Conservation (phyloP, 164 flowering plant genomes). For the Sextonia rubra region DNA sequence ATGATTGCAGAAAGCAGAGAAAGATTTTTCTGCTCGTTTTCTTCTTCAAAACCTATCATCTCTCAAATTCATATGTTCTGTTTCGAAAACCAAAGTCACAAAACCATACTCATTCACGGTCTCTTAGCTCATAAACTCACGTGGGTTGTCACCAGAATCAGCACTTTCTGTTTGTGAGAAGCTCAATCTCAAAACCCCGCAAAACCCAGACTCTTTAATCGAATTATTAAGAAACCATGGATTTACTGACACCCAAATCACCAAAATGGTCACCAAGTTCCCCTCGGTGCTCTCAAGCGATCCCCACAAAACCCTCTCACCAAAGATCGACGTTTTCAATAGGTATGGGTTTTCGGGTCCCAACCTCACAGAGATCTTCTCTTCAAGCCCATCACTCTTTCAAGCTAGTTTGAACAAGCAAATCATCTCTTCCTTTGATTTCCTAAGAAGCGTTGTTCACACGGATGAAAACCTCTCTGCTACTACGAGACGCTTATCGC, state of each 20-base stretch:
- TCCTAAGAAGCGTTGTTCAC: neutral
- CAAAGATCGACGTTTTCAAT: neutral
- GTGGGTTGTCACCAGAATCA: conserved; percentile 2
- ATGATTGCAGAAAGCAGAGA: neutral
- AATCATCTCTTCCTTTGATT: neutral
- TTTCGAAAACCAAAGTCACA: neutral
- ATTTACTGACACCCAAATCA: neutral
- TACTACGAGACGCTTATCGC: neutral
- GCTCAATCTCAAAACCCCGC: neutral
- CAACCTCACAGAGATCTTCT: neutral
- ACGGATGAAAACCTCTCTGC: neutral
- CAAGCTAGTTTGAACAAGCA: neutral
- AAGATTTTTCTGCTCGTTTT: too few species aligned
- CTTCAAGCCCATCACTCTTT: neutral
- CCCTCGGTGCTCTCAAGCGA: neutral
- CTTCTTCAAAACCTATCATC: neutral
- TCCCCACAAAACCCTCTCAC: neutral
- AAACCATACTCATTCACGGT: neutral
- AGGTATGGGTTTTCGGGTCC: neutral
- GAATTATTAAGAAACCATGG: conserved; percentile 1
- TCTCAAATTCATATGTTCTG: neutral
- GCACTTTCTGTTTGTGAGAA: neutral
- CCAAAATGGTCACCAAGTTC: neutral
- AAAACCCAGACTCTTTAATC: neutral
- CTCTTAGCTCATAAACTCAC: conserved; percentile 1